Evolutionary conservation across 2,329 filamentous ascomycete genomes (phyloP).

Genomic region (Diplocarpon mali): DNA sequence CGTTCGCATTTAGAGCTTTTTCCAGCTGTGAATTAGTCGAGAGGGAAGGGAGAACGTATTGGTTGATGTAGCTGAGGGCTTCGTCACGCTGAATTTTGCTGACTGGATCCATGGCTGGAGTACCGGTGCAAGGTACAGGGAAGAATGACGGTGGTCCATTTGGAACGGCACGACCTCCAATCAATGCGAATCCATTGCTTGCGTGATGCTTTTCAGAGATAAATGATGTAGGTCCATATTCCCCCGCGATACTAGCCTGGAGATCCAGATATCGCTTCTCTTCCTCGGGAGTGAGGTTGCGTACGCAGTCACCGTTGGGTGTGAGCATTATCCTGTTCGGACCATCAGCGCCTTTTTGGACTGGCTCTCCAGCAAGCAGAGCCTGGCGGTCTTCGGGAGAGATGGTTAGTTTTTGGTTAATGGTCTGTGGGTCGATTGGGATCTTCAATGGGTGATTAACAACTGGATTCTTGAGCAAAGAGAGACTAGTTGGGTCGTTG

Average conservation of each 20-base stretch:
- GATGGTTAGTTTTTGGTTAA: slow-evolving; percentile 34
- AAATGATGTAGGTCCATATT: slow-evolving; percentile 44
- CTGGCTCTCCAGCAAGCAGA: slow-evolving; percentile 44
- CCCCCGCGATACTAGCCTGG: slow-evolving; percentile 46
- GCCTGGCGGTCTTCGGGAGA: slow-evolving; percentile 43
- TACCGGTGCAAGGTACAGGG: slow-evolving; percentile 30
- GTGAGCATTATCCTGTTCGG: slow-evolving; percentile 58
- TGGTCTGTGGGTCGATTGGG: slow-evolving; percentile 15
- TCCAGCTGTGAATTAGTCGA: slow-evolving; percentile 28
- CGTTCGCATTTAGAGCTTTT: slow-evolving; percentile 26
- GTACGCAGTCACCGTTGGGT: slow-evolving; percentile 65
- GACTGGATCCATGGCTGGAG: slow-evolving; percentile 42
- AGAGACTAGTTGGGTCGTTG: slow-evolving; percentile 29
- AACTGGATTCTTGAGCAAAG: slow-evolving; percentile 31
- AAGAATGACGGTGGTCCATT: slow-evolving; percentile 54
- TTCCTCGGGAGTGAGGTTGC: slow-evolving; percentile 56
- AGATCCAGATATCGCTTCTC: slow-evolving; percentile 61
- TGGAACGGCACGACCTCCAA: slow-evolving; percentile 53
- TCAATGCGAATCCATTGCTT: slow-evolving; percentile 46
- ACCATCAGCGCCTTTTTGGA: slow-evolving; percentile 52
- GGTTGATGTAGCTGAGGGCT: slow-evolving; percentile 57
- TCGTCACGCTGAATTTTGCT: slow-evolving; percentile 57
- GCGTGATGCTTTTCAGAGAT: slow-evolving; percentile 44
- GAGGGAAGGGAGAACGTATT: slow-evolving; percentile 47
- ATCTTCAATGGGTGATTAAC: slow-evolving; percentile 28